Percentiles rank a stretch among this genome's conserved stretches.
phyloP scores from a whole-genome alignment of 176 grass and related monocot genomes.

The Rhipidocladum racemiflorum region DNA sequence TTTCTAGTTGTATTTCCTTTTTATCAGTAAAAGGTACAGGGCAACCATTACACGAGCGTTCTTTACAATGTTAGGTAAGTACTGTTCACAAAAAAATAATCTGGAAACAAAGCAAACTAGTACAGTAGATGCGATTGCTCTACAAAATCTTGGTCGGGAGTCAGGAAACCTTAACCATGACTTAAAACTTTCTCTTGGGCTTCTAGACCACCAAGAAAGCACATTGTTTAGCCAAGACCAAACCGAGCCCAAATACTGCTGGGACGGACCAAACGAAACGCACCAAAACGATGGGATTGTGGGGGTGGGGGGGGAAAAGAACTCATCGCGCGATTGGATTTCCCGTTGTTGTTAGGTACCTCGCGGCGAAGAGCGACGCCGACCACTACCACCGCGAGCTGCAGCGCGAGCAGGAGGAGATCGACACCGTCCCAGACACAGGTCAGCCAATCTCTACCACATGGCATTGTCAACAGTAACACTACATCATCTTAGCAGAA shows the following conservation, averaged over 20 bases:
- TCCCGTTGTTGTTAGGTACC: constrained; percentile 43
- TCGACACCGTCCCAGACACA: constrained; percentile 69
- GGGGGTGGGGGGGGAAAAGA: too few species aligned
- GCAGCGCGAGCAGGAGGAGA: constrained; percentile 90
- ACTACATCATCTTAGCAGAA: background rate
- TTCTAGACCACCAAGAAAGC: too few species aligned
- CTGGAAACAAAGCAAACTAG: too few species aligned
- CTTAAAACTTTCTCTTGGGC: too few species aligned
- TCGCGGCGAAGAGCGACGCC: constrained; percentile 89
- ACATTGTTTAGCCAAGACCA: too few species aligned
- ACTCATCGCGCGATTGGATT: background rate
- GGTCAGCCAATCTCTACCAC: background rate
- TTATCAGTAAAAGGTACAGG: background rate
- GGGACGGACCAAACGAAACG: too few species aligned
- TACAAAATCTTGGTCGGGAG: too few species aligned
- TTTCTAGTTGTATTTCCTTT: background rate
- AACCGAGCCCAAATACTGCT: too few species aligned
- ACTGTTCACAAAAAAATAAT: background rate
- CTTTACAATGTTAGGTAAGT: background rate
- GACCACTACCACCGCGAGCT: constrained; percentile 84
- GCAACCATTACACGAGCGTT: background rate
- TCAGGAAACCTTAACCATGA: too few species aligned
- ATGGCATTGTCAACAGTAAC: background rate
- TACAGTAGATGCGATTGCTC: too few species aligned
- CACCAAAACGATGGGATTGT: background rate